These are phyloP conservation scores for Solanum hybrid DNA, from an alignment of 305 asterid species.

Conservation along the genomic window DNA sequence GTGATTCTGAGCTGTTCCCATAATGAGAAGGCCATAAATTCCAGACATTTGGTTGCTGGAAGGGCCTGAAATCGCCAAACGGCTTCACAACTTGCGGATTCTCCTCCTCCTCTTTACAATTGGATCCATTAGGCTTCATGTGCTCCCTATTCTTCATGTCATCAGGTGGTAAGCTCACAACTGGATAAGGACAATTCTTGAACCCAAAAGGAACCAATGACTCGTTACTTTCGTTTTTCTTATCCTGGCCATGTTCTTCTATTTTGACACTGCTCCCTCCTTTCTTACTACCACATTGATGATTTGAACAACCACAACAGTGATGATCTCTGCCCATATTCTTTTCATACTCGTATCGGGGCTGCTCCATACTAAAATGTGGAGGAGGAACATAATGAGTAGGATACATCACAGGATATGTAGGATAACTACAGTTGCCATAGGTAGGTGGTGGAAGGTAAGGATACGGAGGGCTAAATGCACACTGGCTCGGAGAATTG, in stretches of 20 bases:
- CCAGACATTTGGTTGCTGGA: constrained; percentile 13
- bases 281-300: constrained; percentile 12
- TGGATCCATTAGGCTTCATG: not conserved
- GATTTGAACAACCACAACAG: constrained; percentile 56
- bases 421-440: constrained; percentile 25
- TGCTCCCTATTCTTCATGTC: constrained; percentile 5
- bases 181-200: constrained; percentile 27
- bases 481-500: constrained; percentile 17
- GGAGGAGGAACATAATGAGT: constrained; percentile 33
- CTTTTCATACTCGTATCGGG: constrained; percentile 27
- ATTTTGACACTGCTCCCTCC: constrained; percentile 29
- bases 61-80: not conserved
- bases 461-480: constrained; percentile 38
- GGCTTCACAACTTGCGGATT: constrained; percentile 11
- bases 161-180: constrained; percentile 41
- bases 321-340: constrained; percentile 27
- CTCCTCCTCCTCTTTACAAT: constrained; percentile 2
- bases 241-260: constrained; percentile 43
- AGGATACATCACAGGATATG: constrained; percentile 20
- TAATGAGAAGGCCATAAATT: constrained; percentile 40
- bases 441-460: constrained; percentile 21
- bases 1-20: constrained; percentile 12
- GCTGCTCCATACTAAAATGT: constrained; percentile 18
- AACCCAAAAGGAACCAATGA: constrained; percentile 28
- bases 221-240: constrained; percentile 12